A percentile compares a stretch with the other conserved stretches of the same genome.
phyloP scores from a whole-genome alignment of 306 rosid genomes.

The Dalbergia cochinchinensis region DNA sequence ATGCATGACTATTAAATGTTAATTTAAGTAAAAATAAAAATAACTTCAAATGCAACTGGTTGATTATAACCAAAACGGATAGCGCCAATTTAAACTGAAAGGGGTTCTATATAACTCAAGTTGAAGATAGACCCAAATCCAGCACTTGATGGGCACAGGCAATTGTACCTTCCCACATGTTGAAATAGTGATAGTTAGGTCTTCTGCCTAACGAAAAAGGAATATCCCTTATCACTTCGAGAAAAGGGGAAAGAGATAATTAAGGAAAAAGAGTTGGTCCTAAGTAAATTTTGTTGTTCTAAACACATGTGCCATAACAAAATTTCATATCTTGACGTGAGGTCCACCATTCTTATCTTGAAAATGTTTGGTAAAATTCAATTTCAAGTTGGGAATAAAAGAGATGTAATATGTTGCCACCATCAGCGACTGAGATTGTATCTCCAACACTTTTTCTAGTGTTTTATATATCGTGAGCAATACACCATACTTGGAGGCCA shows the following conservation, averaged over 20 bases:
- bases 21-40: not conserved
- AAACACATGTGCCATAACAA: slow-evolving; percentile 18
- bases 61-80: slow-evolving; percentile 9
- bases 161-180: slow-evolving; percentile 49
- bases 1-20: slow-evolving; percentile 50
- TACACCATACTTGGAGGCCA: slow-evolving; percentile 13
- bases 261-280: not conserved
- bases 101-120: slow-evolving; percentile 17
- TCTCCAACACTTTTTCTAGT: slow-evolving; percentile 30
- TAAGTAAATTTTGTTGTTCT: slow-evolving; percentile 23
- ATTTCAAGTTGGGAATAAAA: slow-evolving; percentile 35
- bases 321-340: not conserved
- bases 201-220: slow-evolving; percentile 50
- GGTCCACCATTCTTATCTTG: slow-evolving; percentile 46
- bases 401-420: slow-evolving; percentile 47
- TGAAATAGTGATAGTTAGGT: slow-evolving; percentile 52
- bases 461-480: slow-evolving; percentile 16
- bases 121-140: slow-evolving; percentile 26
- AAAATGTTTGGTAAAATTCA: slow-evolving; percentile 39
- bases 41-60: not conserved
- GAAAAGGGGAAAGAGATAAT: not conserved
- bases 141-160: slow-evolving; percentile 41
- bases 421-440: slow-evolving; percentile 36
- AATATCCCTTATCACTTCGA: slow-evolving; percentile 25
- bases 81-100: slow-evolving; percentile 34